A percentile compares a stretch with the other conserved stretches of the same genome.
phyloP scores from a whole-genome alignment of 2,329 filamentous ascomycete species.

The Delphinella strobiligena region DNA sequence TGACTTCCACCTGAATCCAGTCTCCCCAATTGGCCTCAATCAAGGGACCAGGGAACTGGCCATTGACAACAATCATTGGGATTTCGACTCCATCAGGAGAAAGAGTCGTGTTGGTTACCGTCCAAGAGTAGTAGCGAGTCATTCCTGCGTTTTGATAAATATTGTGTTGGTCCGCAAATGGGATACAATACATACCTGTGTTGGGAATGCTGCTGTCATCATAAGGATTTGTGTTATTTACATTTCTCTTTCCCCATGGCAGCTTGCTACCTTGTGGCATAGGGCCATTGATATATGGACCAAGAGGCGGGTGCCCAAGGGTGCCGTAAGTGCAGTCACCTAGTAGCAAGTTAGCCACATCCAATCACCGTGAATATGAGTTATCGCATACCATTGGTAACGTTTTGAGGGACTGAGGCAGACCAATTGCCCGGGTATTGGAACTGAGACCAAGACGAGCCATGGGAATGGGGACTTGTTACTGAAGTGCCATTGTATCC shows the following conservation, averaged over 20 bases:
- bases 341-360: not conserved
- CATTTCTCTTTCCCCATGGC: conserved; percentile 8
- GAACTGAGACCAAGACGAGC: no score
- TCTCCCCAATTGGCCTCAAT: conserved; percentile 25
- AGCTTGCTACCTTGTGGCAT: conserved; percentile 9
- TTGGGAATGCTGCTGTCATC: conserved; percentile 8
- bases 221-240: conserved; percentile 10
- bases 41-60: conserved; percentile 21
- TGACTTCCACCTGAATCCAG: conserved; percentile 18
- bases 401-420: conserved; percentile 2
- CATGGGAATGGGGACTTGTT: no score
- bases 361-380: not conserved
- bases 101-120: conserved; percentile 9
- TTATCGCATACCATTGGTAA: conserved; percentile 3
- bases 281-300: conserved; percentile 7
- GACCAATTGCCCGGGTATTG: no score
- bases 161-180: not conserved
- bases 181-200: no score
- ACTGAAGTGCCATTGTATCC: no score
- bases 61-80: conserved; percentile 18
- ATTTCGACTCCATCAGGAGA: conserved; percentile 11
- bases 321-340: conserved; percentile 6
- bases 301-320: conserved; percentile 1
- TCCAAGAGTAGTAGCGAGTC: conserved; percentile 11
- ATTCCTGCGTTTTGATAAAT: conserved; percentile 6